Evolutionary conservation across 306 rosid species (phyloP).

Genomic region (Vigna nakashimae): DNA sequence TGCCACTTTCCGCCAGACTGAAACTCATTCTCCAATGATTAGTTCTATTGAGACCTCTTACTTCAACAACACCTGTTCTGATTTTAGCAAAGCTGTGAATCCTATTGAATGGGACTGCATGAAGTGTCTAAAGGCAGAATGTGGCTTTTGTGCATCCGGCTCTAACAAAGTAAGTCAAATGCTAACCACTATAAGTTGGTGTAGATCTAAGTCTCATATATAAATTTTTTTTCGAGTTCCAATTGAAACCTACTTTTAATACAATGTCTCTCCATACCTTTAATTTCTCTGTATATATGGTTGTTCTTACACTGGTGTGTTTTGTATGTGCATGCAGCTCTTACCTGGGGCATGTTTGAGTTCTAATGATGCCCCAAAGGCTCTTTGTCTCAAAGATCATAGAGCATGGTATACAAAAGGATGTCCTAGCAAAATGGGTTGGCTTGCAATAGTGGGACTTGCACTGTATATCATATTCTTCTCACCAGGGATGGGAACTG

Average conservation of each 20-base stretch:
- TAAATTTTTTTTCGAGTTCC: no score
- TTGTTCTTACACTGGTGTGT: not conserved
- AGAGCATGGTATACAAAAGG: constrained; percentile 72
- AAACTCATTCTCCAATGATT: constrained; percentile 56
- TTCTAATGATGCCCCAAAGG: constrained; percentile 37
- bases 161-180: constrained; percentile 19
- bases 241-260: no score
- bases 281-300: no score
- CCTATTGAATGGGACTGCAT: constrained; percentile 55
- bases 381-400: constrained; percentile 28
- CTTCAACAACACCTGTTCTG: constrained; percentile 55
- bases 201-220: no score
- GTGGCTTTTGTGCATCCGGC: constrained; percentile 63
- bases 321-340: constrained; percentile 45
- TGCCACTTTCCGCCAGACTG: constrained; percentile 47
- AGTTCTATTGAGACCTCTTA: constrained; percentile 35
- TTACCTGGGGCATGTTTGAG: constrained; percentile 63
- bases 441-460: constrained; percentile 56
- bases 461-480: constrained; percentile 64
- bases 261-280: no score
- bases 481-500: constrained; percentile 76
- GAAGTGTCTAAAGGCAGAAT: constrained; percentile 64
- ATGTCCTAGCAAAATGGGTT: constrained; percentile 66
- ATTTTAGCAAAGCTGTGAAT: constrained; percentile 17
- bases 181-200: no score